These are phyloP conservation scores for Aspergillus oerlinghausenensis DNA, from an alignment of 2,329 filamentous ascomycete genomes.

Conservation along the genomic window DNA sequence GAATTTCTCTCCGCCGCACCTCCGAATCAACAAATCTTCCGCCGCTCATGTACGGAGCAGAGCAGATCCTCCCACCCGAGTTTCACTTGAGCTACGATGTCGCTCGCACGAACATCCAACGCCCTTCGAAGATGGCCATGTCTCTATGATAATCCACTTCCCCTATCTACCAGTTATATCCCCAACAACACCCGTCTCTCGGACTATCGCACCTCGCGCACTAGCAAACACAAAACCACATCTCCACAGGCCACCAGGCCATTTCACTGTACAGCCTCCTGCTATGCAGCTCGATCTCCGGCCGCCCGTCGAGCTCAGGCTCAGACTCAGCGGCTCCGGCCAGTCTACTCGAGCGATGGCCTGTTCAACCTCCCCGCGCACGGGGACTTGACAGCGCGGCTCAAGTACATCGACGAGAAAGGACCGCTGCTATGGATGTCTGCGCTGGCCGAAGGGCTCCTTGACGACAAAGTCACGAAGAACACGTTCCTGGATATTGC, in stretches of 20 bases:
- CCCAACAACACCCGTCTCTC: not conserved
- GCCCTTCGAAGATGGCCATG: conserved; percentile 13
- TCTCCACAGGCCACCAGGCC: not conserved
- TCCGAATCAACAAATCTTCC: conserved; percentile 1
- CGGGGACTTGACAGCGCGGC: not conserved
- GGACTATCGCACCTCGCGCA: not conserved
- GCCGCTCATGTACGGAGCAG: not conserved
- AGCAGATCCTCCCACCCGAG: not conserved
- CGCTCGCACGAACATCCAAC: conserved; percentile 14
- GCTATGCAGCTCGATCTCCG: conserved; percentile 9
- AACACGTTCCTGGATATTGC: conserved; percentile 15
- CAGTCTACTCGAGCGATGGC: not conserved
- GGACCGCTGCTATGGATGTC: not conserved
- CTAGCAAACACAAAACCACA: not conserved
- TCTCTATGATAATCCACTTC: not conserved
- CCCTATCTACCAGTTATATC: not conserved
- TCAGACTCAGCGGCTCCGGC: not conserved
- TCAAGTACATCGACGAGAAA: not conserved
- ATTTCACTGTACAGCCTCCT: conserved; percentile 11
- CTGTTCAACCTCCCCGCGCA: not conserved
- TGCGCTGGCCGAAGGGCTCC: not conserved
- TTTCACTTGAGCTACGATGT: conserved; percentile 6
- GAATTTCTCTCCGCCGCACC: conserved; percentile 6
- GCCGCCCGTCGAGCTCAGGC: conserved; percentile 5
- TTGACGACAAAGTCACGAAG: conserved; percentile 5